Evolutionary conservation across 306 rosid genomes (phyloP).

Genomic region (Lathyrus sativus): DNA sequence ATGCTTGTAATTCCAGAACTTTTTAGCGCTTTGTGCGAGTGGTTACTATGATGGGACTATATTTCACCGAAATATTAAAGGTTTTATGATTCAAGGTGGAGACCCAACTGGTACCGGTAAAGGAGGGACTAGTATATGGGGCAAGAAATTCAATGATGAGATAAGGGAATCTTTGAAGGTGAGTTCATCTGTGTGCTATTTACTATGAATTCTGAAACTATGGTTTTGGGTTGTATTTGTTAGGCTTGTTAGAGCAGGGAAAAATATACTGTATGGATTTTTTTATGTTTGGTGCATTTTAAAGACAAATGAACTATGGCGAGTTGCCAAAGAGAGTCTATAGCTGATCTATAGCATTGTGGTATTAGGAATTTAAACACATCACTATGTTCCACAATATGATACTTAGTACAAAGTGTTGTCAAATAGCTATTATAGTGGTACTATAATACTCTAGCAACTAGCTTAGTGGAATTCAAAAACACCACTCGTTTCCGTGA

Average conservation of each 20-base stretch:
- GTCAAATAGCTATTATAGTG: too few relatives aligned
- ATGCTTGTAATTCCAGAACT: conserved; percentile 59
- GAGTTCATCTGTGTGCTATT: not conserved
- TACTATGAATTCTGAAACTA: conserved; percentile 12
- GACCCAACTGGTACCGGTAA: conserved; percentile 98
- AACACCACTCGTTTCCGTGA: too few relatives aligned
- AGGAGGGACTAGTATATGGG: conserved; percentile 95
- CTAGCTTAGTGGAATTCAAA: too few relatives aligned
- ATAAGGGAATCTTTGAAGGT: conserved; percentile 93
- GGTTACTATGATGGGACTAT: conserved; percentile 93
- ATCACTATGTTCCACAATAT: too few relatives aligned
- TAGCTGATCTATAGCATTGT: too few relatives aligned
- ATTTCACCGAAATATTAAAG: conserved; percentile 94
- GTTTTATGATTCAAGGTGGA: conserved; percentile 99
- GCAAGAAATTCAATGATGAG: conserved; percentile 92
- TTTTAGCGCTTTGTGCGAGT: conserved; percentile 77
- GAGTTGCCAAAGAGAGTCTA: not conserved
- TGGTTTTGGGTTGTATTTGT: not conserved
- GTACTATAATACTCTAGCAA: too few relatives aligned
- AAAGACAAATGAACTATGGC: not conserved
- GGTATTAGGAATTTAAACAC: too few relatives aligned
- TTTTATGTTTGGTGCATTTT: conserved; percentile 1
- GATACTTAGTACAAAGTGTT: too few relatives aligned
- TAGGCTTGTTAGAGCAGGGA: not conserved
- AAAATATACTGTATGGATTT: not conserved